phyloP scores from a whole-genome alignment of 805 yeast species.

The Hanseniaspora vineae region DNA sequence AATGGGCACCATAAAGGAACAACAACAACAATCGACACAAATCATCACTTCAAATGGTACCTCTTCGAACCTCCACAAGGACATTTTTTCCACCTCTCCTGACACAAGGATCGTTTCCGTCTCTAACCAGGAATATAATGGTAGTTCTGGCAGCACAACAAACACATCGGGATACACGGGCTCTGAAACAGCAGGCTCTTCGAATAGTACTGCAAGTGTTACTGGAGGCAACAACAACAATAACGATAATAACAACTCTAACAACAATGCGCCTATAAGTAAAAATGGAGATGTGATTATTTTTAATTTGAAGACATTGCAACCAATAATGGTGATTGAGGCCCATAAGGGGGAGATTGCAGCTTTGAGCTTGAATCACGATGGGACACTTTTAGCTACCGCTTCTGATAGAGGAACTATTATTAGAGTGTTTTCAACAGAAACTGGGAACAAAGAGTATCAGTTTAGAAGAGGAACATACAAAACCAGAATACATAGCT shows the following conservation, averaged over 20 bases:
- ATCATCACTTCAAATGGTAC: not conserved
- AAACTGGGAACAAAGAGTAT: constrained; percentile 47
- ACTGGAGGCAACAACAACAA: constrained; percentile 7
- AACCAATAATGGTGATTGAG: constrained; percentile 55
- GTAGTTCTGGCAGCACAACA: constrained; percentile 8
- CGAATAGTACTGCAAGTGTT: not conserved
- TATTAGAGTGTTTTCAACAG: constrained; percentile 51
- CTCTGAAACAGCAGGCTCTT: no score
- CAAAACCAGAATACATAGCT: constrained; percentile 64
- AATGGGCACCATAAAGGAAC: not conserved
- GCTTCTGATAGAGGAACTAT: constrained; percentile 73
- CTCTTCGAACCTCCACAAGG: not conserved
- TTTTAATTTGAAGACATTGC: constrained; percentile 47
- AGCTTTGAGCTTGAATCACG: constrained; percentile 46
- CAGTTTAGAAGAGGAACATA: constrained; percentile 78
- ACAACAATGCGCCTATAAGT: constrained; percentile 1
- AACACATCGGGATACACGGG: constrained; percentile 23
- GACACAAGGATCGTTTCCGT: not conserved
- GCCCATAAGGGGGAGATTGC: constrained; percentile 65
- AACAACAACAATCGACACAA: constrained; percentile 1
- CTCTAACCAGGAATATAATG: not conserved
- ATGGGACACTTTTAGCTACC: constrained; percentile 57
- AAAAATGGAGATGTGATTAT: constrained; percentile 55
- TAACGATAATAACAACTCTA: constrained; percentile 1
- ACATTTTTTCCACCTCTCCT: not conserved